Evolutionary conservation across 1,284 basidiomycete genomes (phyloP), one percentile per base, ranked within the genome.

Genomic region (Xerocomus nothofagi): DNA sequence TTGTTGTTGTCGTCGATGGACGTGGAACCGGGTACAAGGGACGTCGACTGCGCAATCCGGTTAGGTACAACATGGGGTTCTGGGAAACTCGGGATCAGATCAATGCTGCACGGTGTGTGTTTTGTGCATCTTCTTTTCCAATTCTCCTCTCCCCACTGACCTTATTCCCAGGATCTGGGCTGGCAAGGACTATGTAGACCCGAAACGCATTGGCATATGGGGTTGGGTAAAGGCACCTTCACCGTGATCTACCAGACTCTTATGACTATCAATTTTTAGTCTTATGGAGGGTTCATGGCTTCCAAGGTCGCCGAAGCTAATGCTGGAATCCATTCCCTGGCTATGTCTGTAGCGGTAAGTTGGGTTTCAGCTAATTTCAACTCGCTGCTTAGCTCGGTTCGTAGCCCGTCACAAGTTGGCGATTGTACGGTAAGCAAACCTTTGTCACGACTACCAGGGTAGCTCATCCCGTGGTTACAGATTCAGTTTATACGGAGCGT

Each of bases 11-110:
- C 12, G 86, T 98, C 36, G 96, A 98, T 66, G 93, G 92, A 0
- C 81, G 95, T n/a, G 95, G 95, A 0, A 98, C 96, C 1, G 96
- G 96, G 2, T 91, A 78, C 71, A 91, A 89, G 66, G 96, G 96
- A 0, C 79, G 93, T 27, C 72, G 73, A 50, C 72, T 97, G 67
- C 76, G 95, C 48, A 93, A 93, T 65, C 79, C 85, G 0, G 88
- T 98, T 6, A 87, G 89, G 58, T 82, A 86, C 45, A 83, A 95
- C 61, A 74, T 98, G 5, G 96, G 96, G 0, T 83, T 83, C 61
- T 87, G 81, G 69, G 96, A 98, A 71, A 88, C 88, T 8, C 71
- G 74, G 40, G 96, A 99, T 72, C 93, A 97, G 68, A 79, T 96
- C 49, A 86, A 85, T 47, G 90, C 88, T 23, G 94, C 93, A 32